phyloP scores from a whole-genome alignment of 306 rosid species.

The Sindora glabra region DNA sequence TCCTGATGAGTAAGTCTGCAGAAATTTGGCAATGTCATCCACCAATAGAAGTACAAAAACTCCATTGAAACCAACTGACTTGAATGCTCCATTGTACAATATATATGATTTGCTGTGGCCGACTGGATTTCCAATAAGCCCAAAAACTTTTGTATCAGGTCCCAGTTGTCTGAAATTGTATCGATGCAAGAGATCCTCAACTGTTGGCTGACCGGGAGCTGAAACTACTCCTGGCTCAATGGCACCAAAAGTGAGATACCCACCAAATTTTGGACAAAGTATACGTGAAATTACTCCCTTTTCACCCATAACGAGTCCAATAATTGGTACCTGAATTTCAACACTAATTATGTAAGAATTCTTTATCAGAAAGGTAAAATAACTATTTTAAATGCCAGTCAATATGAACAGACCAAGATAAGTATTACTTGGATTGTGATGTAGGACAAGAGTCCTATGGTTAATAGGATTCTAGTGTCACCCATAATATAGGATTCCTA shows the following conservation, averaged over 20 bases:
- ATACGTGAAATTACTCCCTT: slow-evolving; percentile 74
- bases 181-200: slow-evolving; percentile 56
- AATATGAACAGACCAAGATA: not conserved
- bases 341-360: not conserved
- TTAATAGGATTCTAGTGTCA: too few relatives aligned
- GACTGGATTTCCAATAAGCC: slow-evolving; percentile 89
- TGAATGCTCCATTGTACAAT: slow-evolving; percentile 66
- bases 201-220: slow-evolving; percentile 94
- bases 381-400: too few relatives aligned
- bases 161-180: slow-evolving; percentile 68
- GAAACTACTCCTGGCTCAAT: slow-evolving; percentile 74
- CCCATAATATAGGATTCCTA: too few relatives aligned
- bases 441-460: too few relatives aligned
- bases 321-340: slow-evolving; percentile 72
- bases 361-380: too few relatives aligned
- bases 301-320: slow-evolving; percentile 92
- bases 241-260: slow-evolving; percentile 80
- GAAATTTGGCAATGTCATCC: slow-evolving; percentile 68
- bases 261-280: slow-evolving; percentile 90
- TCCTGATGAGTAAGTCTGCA: slow-evolving; percentile 60
- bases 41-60: slow-evolving; percentile 76
- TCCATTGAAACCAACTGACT: slow-evolving; percentile 61
- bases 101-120: slow-evolving; percentile 86
- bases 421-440: not conserved
- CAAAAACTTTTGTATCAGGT: slow-evolving; percentile 74